phyloP scores from a whole-genome alignment of 1,284 basidiomycete genomes.

The Malassezia sp. region DNA sequence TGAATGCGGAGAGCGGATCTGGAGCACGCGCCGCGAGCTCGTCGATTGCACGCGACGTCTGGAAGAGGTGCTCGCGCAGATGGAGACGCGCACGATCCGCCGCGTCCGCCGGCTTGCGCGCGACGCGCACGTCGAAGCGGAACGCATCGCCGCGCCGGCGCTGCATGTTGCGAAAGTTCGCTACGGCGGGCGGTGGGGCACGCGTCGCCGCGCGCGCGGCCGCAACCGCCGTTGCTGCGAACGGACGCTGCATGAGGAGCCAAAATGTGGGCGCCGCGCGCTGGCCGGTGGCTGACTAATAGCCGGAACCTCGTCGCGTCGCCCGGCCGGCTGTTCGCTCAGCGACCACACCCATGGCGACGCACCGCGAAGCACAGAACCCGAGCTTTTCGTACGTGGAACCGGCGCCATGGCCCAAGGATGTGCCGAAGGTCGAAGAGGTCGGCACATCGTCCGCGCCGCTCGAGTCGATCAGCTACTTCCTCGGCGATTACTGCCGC shows the following conservation, averaged over 20 bases:
- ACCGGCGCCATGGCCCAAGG: conserved; percentile 34
- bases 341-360: conserved; percentile 29
- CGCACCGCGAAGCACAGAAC: conserved; percentile 43
- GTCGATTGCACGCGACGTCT: conserved; percentile 4
- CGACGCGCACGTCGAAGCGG: conserved; percentile 9
- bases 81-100: too few relatives aligned
- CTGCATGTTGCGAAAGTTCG: conserved; percentile 17
- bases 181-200: conserved; percentile 7
- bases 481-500: conserved; percentile 89
- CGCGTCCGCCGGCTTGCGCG: too few relatives aligned
- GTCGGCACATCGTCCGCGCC: conserved; percentile 84
- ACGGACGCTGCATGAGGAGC: too few relatives aligned
- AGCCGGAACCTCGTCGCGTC: too few relatives aligned
- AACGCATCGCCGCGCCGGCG: conserved; percentile 8
- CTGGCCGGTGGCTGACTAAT: too few relatives aligned
- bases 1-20: not conserved
- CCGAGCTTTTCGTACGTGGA: conserved; percentile 43
- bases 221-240: too few relatives aligned
- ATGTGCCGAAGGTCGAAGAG: conserved; percentile 68
- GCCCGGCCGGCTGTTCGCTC: too few relatives aligned
- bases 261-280: too few relatives aligned
- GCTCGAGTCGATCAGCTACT: conserved; percentile 91
- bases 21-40: not conserved
- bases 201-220: not conserved
- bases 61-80: conserved; percentile 12